A percentile compares a stretch with the other conserved stretches of the same genome.
These are phyloP conservation scores for Termitomyces sp. DNA, from an alignment of 768 basidiomycete species.

Conservation along the genomic window DNA sequence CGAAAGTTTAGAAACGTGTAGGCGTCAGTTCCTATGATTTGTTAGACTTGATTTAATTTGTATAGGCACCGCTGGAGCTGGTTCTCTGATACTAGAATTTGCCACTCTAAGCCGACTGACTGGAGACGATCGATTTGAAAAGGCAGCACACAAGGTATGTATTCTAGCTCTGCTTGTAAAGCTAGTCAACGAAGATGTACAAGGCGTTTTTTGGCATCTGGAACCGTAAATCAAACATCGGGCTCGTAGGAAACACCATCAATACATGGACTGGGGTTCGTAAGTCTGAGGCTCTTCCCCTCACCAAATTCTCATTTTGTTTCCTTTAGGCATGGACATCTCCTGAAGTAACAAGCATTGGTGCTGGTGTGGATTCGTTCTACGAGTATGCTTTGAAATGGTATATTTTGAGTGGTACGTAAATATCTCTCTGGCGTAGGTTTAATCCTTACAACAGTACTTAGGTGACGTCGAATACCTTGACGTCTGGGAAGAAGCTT, in stretches of 20 bases:
- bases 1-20: constrained; percentile 84
- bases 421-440: background rate
- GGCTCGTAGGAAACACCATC: constrained; percentile 85
- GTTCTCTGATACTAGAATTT: constrained; percentile 91
- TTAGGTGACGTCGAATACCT: constrained; percentile 74
- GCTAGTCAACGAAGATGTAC: background rate
- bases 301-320: background rate
- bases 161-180: background rate
- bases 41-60: constrained; percentile 1
- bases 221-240: constrained; percentile 84
- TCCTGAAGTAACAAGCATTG: constrained; percentile 77
- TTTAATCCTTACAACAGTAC: background rate
- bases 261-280: constrained; percentile 77
- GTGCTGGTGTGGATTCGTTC: constrained; percentile 94
- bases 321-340: constrained; percentile 58
- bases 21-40: constrained; percentile 21
- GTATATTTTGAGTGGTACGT: constrained; percentile 77
- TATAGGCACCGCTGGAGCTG: constrained; percentile 86
- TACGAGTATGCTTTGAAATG: constrained; percentile 93
- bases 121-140: constrained; percentile 86
- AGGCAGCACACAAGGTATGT: constrained; percentile 64
- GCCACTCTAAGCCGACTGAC: constrained; percentile 89
- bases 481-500: constrained; percentile 81
- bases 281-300: constrained; percentile 9
- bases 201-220: constrained; percentile 91